A percentile compares a stretch with the other conserved stretches of the same genome.
Conservation (phyloP, 306 rosid genomes). For the Quercus bicolor region DNA sequence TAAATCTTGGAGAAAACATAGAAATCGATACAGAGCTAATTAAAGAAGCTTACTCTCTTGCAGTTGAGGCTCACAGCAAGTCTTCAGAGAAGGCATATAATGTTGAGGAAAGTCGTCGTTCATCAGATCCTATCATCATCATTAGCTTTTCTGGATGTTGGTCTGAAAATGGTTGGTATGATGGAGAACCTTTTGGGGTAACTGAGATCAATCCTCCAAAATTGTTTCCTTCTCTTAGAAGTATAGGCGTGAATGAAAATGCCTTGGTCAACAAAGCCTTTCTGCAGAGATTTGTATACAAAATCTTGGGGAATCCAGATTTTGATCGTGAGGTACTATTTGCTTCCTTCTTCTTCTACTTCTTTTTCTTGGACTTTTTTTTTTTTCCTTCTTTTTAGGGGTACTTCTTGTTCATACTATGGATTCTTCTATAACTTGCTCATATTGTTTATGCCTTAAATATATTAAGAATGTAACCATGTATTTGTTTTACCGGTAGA, state of each 20-base stretch:
- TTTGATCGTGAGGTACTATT: background rate
- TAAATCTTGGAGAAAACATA: conserved; percentile 27
- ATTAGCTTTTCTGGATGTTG: conserved; percentile 53
- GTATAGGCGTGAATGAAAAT: conserved; percentile 54
- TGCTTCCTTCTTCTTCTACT: no score
- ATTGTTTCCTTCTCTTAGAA: conserved; percentile 50
- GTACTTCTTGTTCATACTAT: background rate
- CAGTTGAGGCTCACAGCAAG: conserved; percentile 37
- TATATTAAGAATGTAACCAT: no score
- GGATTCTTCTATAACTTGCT: background rate
- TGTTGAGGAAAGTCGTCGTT: background rate
- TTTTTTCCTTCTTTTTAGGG: no score
- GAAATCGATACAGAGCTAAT: conserved; percentile 37
- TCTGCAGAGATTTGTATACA: conserved; percentile 26
- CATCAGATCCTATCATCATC: conserved; percentile 18
- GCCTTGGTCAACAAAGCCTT: conserved; percentile 57
- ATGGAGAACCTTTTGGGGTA: conserved; percentile 39
- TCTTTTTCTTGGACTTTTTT: no score
- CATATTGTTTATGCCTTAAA: background rate
- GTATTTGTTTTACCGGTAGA: no score
- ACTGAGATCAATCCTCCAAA: conserved; percentile 18
- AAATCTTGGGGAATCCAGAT: background rate
- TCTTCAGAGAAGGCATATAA: conserved; percentile 17
- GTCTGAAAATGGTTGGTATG: conserved; percentile 39
- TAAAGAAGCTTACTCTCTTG: conserved; percentile 26